A percentile compares a stretch with the other conserved stretches of the same genome.
These are phyloP conservation scores for Lumnitzera littorea DNA, from an alignment of 345 rosid genomes.

Conservation along the genomic window DNA sequence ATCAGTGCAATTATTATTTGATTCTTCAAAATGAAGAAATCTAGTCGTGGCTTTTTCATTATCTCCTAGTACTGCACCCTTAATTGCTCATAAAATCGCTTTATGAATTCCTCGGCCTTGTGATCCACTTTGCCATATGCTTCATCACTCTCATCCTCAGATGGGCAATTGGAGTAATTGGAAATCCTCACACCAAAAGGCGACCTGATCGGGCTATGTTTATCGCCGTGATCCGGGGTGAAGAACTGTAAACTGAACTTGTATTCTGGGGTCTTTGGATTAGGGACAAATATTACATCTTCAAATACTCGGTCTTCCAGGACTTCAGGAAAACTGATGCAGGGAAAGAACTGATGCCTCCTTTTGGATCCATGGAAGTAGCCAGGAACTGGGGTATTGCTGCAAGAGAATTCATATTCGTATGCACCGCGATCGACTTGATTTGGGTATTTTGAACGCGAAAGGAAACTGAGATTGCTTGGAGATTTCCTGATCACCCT, in stretches of 20 bases:
- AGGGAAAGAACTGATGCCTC: conserved; percentile 2
- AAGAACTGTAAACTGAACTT: not conserved
- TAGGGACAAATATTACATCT: not conserved
- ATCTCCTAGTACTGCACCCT: no score
- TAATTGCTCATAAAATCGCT: not conserved
- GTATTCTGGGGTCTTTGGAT: conserved; percentile 3
- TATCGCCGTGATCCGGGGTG: not conserved
- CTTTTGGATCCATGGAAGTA: not conserved
- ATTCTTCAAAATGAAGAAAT: no score
- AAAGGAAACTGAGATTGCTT: not conserved
- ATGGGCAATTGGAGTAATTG: conserved; percentile 2
- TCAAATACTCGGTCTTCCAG: not conserved
- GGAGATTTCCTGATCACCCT: not conserved
- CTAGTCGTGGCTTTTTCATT: no score
- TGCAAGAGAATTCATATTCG: conserved; percentile 11
- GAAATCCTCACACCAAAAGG: conserved; percentile 1
- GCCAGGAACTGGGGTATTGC: conserved; percentile 1
- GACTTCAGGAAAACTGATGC: not conserved
- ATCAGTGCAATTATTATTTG: no score
- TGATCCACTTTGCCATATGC: conserved; percentile 5
- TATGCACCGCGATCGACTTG: not conserved
- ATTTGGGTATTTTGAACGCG: not conserved
- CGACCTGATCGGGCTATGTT: not conserved
- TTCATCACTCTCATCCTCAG: conserved; percentile 6
- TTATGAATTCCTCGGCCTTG: conserved; percentile 14